Evolutionary conservation across 2,329 filamentous ascomycete species (phyloP), one percentile per base, ranked within the genome.

Genomic region (Botrytis medusae): DNA sequence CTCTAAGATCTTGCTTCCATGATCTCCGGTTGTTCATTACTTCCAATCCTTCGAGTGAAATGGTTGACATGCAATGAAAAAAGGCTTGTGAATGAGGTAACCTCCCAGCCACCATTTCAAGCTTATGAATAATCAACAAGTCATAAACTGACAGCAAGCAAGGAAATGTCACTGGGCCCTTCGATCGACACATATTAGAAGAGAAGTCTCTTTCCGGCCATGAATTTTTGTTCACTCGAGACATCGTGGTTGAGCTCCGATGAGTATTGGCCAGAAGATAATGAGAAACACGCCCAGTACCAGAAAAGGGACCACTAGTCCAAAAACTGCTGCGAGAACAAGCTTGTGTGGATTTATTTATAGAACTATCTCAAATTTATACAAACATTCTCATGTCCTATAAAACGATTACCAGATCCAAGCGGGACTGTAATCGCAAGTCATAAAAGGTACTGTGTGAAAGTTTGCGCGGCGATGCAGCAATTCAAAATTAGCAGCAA

Each of bases 181-280:
- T 63, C 8, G 10, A 25, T 25, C 32, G 34, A 32, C 3, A 60
- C 6, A 61, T 22, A 6, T 2, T 4, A 14, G 10, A 37, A n/a
- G 22, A 6, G 10, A 37, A 25, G 5, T 25, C 4, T 16, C 7
- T 61, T 37, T 7, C 22, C 5, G 1, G 16, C 37, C 10, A 16
- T 8, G 20, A 1, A 25, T 14, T 8, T 12, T 5, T 9, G 20
- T 16, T 16, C 22, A 34, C 4, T 16, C 20, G 5, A 22, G 22
- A 12, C 2, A 25, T 61, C 0, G 2, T n/a, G 14, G 8, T 14
- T 14, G 10, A 29, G 2, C 1, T 37, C 22, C 1, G 1, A 25
- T 9, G 25, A 8, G 7, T 34, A 14, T n/a, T 32, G 25, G 2
- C 16, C 25, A 22, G 2, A 8, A 25, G 2, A n/a, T 37, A 2